Percentiles rank a stretch among this genome's conserved stretches.
Conservation (phyloP, 345 rosid genomes). For the Sisymbrium irio region DNA sequence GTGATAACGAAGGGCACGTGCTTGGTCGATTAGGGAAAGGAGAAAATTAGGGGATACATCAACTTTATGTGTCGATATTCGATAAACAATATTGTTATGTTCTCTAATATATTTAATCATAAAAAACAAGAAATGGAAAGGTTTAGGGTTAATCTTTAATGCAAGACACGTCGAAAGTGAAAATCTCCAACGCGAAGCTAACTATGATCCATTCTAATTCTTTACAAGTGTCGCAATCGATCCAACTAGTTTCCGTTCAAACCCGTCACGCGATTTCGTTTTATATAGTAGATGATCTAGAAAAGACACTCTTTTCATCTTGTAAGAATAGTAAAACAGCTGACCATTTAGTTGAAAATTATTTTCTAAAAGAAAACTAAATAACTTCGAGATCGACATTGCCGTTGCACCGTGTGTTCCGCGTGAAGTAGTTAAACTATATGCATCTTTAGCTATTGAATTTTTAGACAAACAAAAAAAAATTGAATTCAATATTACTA, state of each 20-base stretch:
- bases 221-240: slow-evolving; percentile 14
- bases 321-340: neutral
- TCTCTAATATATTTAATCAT: neutral
- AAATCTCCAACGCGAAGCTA: slow-evolving; percentile 35
- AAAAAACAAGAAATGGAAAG: neutral
- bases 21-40: slow-evolving; percentile 20
- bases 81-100: slow-evolving; percentile 12
- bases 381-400: neutral
- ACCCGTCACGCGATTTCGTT: slow-evolving; percentile 1
- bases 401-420: neutral
- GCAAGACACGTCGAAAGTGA: slow-evolving; percentile 40
- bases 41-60: slow-evolving; percentile 14
- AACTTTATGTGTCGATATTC: slow-evolving; percentile 21
- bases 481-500: neutral
- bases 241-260: slow-evolving; percentile 25
- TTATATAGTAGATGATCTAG: slow-evolving; percentile 4
- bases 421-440: neutral
- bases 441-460: neutral
- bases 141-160: slow-evolving; percentile 27
- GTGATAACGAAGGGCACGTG: slow-evolving; percentile 36
- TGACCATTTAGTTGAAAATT: neutral
- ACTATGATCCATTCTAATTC: slow-evolving; percentile 20
- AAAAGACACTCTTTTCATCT: slow-evolving; percentile 6
- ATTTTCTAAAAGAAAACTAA: neutral
- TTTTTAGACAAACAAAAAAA: neutral